Base-by-base conservation (phyloP, 495 filamentous ascomycete species). In the Neurospora sp. region DNA sequence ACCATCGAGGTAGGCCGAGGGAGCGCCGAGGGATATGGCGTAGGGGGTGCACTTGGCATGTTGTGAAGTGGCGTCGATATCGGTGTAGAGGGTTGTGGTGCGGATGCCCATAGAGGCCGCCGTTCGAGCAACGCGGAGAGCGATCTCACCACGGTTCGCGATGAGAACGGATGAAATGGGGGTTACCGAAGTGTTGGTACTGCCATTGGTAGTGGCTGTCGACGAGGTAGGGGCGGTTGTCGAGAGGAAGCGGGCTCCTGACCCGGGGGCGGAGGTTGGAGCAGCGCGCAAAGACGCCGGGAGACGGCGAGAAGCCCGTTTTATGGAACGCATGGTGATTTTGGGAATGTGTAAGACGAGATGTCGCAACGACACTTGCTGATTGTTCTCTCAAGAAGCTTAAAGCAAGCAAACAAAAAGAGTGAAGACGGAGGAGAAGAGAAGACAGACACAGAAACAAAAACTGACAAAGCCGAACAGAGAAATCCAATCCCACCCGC, bases 61-160 rank as follows among this genome's bases (percentile, higher is more conserved):
- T 77, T 97, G 94, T 8, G 94, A 89, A 72, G 83, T 85, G 68
- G 92, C 89, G 81, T 99, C 96, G 10, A 94, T 93, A 75, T 97
- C 92, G 41, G 96, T 99, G 82, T 97, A 98, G 74, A 99, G 88
- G 0, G 94, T 97, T 7, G 95, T 98, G 35, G 94, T 96, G 71
- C 91, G 90, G 79, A 99, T 97, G 71, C 96, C 96, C 82, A 95
- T 91, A 65, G 90, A 86, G 38, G 92, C 85, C 9, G 96, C 96
- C 27, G 96, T 99, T 75, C 89, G 89, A 69, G 92, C 89, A 70
- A 99, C 94, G 72, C 96, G 91, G 86, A 98, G 85, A 70, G 96
- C 96, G 78, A 99, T 99, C 80, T 99, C 96, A 74, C 96, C 96
- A 75, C 96, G 89, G 79, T 99, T 99, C 18, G 96, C 96, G 78